These are phyloP conservation scores for Juglanconis oblonga DNA, from an alignment of 2,329 filamentous ascomycete genomes.

Conservation along the genomic window DNA sequence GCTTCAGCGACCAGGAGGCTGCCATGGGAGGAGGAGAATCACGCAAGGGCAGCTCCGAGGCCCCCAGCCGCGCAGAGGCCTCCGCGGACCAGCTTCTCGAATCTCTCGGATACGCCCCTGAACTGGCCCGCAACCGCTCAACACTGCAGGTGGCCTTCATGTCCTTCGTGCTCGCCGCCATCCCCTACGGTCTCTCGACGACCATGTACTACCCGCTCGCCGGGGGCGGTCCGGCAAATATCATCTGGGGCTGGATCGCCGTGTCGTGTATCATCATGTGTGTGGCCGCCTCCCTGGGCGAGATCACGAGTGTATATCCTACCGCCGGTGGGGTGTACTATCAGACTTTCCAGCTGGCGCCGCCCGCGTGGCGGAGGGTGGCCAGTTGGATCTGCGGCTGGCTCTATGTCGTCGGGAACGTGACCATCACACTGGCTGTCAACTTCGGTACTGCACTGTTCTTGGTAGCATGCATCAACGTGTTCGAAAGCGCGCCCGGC, in stretches of 20 bases:
- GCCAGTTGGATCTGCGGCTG: constrained; percentile 72
- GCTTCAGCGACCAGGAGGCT: constrained; percentile 4
- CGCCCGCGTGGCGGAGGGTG: constrained; percentile 56
- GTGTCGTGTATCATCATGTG: constrained; percentile 70
- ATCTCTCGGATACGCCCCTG: constrained; percentile 64
- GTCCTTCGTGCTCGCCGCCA: constrained; percentile 73
- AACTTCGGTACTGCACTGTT: constrained; percentile 75
- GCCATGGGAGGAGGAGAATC: not conserved
- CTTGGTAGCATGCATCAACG: constrained; percentile 53
- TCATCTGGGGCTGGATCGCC: constrained; percentile 70
- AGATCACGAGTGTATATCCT: constrained; percentile 73
- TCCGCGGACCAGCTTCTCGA: constrained; percentile 62
- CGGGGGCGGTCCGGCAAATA: constrained; percentile 64
- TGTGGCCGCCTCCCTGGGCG: constrained; percentile 67
- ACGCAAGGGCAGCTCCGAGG: constrained; percentile 13
- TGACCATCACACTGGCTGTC: constrained; percentile 79
- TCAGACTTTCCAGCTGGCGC: constrained; percentile 72
- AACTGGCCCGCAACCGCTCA: constrained; percentile 62
- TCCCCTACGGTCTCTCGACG: constrained; percentile 71
- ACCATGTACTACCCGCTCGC: constrained; percentile 66
- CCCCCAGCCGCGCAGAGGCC: constrained; percentile 28
- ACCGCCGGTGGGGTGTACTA: constrained; percentile 79
- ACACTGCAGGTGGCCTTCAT: constrained; percentile 71
- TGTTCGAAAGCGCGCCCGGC: constrained; percentile 47
- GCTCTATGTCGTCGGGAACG: constrained; percentile 75